Conservation (phyloP, 1,284 basidiomycete species). For the Cryptococcus sp. region DNA sequence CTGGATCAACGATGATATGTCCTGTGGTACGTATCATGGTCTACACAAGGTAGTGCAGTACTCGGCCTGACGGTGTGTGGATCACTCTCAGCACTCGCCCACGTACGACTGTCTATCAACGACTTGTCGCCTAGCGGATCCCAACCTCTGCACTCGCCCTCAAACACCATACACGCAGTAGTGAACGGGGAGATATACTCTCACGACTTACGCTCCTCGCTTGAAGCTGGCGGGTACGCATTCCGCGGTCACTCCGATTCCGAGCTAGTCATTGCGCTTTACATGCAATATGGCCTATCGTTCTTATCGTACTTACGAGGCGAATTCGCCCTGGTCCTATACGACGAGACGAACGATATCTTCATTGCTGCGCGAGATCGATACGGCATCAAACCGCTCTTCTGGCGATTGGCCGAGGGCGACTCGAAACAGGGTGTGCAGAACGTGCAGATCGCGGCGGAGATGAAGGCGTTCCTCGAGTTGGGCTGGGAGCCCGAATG, state of each 20-base stretch:
- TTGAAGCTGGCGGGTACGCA: constrained; percentile 45
- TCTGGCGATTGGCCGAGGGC: constrained; percentile 45
- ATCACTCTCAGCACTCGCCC: constrained; percentile 22
- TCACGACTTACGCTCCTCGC: constrained; percentile 36
- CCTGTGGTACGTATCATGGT: constrained; percentile 18
- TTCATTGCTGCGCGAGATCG: constrained; percentile 53
- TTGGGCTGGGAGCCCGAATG: constrained; percentile 39
- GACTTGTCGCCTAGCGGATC: constrained; percentile 43
- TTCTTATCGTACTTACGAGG: constrained; percentile 53
- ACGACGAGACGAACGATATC: constrained; percentile 44
- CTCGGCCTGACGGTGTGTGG: neutral
- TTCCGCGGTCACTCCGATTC: constrained; percentile 54
- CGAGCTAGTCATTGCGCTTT: constrained; percentile 54
- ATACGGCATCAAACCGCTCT: constrained; percentile 55
- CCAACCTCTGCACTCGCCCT: constrained; percentile 52
- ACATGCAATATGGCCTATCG: constrained; percentile 49
- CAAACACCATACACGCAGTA: constrained; percentile 51
- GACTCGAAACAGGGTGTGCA: constrained; percentile 4
- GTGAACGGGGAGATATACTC: constrained; percentile 56
- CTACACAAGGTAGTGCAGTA: too few species aligned
- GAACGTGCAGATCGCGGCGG: constrained; percentile 48
- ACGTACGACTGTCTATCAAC: constrained; percentile 36
- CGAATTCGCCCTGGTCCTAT: constrained; percentile 53
- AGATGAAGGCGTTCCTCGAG: constrained; percentile 54
- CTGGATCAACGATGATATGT: constrained; percentile 18